These are phyloP conservation scores for Leccinum pachyderme DNA, from an alignment of 1,284 basidiomycete species.

Conservation along the genomic window DNA sequence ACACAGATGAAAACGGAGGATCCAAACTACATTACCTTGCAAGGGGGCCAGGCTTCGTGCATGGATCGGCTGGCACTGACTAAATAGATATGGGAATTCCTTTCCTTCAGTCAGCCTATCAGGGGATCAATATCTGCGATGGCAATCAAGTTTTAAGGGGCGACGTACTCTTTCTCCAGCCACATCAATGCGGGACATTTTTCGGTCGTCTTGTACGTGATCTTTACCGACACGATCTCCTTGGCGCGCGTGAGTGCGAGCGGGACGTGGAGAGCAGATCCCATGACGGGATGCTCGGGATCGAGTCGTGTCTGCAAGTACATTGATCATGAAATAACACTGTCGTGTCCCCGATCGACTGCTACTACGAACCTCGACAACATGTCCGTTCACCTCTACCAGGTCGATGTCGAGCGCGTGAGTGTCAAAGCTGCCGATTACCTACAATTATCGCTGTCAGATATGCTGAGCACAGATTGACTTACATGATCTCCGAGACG, in stretches of 20 bases:
- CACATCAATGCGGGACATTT: conserved; percentile 89
- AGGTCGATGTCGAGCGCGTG: conserved; percentile 64
- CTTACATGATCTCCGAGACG: conserved; percentile 68
- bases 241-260: conserved; percentile 46
- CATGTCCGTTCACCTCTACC: conserved; percentile 57
- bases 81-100: conserved; percentile 87
- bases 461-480: background rate
- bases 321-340: background rate
- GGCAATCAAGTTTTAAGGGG: background rate
- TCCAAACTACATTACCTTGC: conserved; percentile 56
- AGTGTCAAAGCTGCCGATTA: conserved; percentile 73
- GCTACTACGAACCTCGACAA: conserved; percentile 12
- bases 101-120: conserved; percentile 86
- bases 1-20: background rate
- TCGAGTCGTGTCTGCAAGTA: conserved; percentile 47
- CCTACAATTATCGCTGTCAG: background rate
- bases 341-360: background rate
- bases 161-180: conserved; percentile 77
- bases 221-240: conserved; percentile 52
- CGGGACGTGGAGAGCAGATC: conserved; percentile 60
- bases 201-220: conserved; percentile 79
- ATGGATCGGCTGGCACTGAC: conserved; percentile 93
- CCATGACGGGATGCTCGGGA: conserved; percentile 67
- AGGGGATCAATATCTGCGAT: background rate
- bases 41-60: conserved; percentile 78